phyloP scores from a whole-genome alignment of 2,329 filamentous ascomycete genomes.

The Biscogniauxia sp. region DNA sequence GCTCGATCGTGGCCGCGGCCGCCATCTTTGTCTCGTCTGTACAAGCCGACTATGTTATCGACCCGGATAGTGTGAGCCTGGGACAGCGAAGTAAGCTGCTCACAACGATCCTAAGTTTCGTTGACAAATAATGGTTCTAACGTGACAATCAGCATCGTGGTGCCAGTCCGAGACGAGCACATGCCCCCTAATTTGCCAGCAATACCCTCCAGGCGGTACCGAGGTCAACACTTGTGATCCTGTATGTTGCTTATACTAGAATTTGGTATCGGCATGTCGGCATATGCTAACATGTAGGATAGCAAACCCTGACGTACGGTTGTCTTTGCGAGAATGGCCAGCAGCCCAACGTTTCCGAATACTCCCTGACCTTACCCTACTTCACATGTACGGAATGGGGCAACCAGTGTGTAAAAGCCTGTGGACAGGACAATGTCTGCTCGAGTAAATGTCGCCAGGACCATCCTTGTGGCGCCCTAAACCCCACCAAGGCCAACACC shows the following conservation, averaged over 20 bases:
- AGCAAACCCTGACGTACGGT: constrained; percentile 63
- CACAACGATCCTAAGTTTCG: not conserved
- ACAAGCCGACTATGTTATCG: constrained; percentile 58
- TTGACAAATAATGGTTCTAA: constrained; percentile 11
- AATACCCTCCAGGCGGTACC: constrained; percentile 51
- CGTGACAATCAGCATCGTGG: constrained; percentile 49
- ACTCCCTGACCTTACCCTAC: constrained; percentile 75
- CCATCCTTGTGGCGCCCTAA: constrained; percentile 69
- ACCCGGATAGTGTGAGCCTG: constrained; percentile 58
- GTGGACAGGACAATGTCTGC: constrained; percentile 57
- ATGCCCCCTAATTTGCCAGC: constrained; percentile 72
- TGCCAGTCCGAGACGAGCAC: constrained; percentile 60
- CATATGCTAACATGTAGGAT: constrained; percentile 12
- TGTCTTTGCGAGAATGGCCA: constrained; percentile 69
- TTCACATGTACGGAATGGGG: constrained; percentile 72
- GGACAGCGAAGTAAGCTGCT: constrained; percentile 47
- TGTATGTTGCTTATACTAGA: constrained; percentile 41
- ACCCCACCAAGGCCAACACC: constrained; percentile 59
- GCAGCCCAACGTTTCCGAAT: constrained; percentile 71
- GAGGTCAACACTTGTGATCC: constrained; percentile 65
- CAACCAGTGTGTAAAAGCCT: constrained; percentile 62
- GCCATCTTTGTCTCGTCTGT: constrained; percentile 51
- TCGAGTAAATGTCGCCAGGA: constrained; percentile 59
- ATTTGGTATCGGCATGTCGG: not conserved
- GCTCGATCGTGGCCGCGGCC: constrained; percentile 53